These are phyloP conservation scores for Gossypium stocksii DNA, from an alignment of 345 rosid genomes.

Conservation along the genomic window DNA sequence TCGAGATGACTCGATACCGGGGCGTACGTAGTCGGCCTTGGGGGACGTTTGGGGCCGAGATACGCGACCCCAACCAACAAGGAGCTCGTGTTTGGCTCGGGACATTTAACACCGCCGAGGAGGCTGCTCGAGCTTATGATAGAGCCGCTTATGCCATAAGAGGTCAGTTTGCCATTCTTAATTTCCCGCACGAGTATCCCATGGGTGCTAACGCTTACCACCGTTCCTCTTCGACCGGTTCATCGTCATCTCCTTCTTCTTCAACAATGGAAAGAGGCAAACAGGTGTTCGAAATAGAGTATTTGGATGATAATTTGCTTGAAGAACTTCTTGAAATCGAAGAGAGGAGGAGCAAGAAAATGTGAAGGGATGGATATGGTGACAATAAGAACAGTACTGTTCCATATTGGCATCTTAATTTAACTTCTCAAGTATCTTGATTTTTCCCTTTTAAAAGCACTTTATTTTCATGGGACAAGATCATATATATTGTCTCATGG, in stretches of 20 bases:
- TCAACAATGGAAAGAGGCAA: constrained; percentile 9
- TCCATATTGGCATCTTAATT: neutral
- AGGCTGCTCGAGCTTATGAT: constrained; percentile 88
- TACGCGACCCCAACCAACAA: constrained; percentile 62
- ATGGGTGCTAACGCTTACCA: constrained; percentile 14
- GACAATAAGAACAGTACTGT: neutral
- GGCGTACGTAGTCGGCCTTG: constrained; percentile 87
- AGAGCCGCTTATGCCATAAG: constrained; percentile 83
- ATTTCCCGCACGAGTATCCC: constrained; percentile 77
- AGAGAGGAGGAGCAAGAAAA: constrained; percentile 3
- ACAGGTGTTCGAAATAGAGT: constrained; percentile 78
- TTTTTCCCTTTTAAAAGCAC: neutral
- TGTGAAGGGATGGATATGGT: neutral
- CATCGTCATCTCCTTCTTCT: neutral
- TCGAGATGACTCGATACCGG: constrained; percentile 43
- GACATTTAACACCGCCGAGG: constrained; percentile 80
- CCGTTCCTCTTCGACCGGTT: constrained; percentile 11
- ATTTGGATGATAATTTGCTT: constrained; percentile 60
- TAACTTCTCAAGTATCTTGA: no score
- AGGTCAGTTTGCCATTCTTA: constrained; percentile 71
- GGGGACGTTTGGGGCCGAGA: constrained; percentile 94
- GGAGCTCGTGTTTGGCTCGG: constrained; percentile 90
- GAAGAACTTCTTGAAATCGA: constrained; percentile 29
- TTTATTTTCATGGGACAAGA: no score
- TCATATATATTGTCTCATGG: no score